These are phyloP conservation scores for Multifurca ochricompacta DNA, from an alignment of 768 basidiomycete species.

Conservation along the genomic window DNA sequence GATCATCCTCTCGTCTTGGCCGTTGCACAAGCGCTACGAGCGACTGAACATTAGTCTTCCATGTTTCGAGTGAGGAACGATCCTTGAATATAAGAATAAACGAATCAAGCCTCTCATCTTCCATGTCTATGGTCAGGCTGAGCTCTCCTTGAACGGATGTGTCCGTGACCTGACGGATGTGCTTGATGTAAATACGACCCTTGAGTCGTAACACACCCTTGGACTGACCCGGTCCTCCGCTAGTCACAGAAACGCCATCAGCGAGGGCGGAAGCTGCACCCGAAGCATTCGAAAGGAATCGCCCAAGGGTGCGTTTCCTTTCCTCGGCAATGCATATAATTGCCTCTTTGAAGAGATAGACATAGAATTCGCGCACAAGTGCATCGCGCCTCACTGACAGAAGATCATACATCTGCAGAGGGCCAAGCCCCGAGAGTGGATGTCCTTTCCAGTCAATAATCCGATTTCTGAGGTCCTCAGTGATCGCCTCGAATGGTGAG, in stretches of 20 bases:
- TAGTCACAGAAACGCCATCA: slow-evolving; percentile 34
- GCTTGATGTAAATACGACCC: slow-evolving; percentile 91
- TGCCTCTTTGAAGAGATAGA: slow-evolving; percentile 96
- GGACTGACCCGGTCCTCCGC: slow-evolving; percentile 23
- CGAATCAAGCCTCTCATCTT: slow-evolving; percentile 85
- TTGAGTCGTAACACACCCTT: slow-evolving; percentile 83
- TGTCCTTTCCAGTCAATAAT: slow-evolving; percentile 97
- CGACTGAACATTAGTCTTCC: slow-evolving; percentile 75
- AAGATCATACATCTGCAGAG: slow-evolving; percentile 87
- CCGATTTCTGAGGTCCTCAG: slow-evolving; percentile 81
- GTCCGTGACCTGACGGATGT: slow-evolving; percentile 85
- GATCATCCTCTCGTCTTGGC: slow-evolving; percentile 31
- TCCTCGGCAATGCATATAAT: slow-evolving; percentile 95
- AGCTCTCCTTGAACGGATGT: slow-evolving; percentile 73
- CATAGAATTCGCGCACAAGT: slow-evolving; percentile 88
- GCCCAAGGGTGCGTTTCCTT: slow-evolving; percentile 74
- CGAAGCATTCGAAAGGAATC: slow-evolving; percentile 55
- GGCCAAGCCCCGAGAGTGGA: slow-evolving; percentile 80
- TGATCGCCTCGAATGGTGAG: slow-evolving; percentile 74
- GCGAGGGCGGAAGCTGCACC: slow-evolving; percentile 38
- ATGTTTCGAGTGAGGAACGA: slow-evolving; percentile 77
- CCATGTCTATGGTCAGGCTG: slow-evolving; percentile 96
- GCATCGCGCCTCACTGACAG: slow-evolving; percentile 82
- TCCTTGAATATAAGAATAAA: slow-evolving; percentile 97
- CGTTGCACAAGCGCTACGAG: slow-evolving; percentile 68